Evolutionary conservation across 2,329 filamentous ascomycete species (phyloP).

Genomic region (Kalaharituber pfeilii): DNA sequence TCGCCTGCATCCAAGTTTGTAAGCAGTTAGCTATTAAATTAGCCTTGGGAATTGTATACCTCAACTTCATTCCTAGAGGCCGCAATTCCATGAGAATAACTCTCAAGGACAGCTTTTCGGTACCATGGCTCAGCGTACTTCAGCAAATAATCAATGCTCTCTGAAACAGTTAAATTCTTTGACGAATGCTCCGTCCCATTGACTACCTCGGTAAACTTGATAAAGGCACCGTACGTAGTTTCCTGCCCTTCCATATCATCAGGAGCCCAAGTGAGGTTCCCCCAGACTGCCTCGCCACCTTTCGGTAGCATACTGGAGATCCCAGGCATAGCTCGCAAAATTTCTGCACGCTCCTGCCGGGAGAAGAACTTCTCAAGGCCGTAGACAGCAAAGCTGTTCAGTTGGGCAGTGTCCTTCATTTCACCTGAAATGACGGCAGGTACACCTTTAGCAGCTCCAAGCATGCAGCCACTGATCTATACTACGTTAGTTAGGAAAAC

Average conservation of each 20-base stretch:
- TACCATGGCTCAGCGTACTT: constrained; percentile 77
- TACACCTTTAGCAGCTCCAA: constrained; percentile 79
- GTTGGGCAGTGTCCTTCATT: constrained; percentile 94
- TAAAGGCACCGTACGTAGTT: constrained; percentile 57
- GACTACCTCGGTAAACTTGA: constrained; percentile 59
- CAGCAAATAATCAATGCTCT: constrained; percentile 62
- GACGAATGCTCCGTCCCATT: constrained; percentile 34
- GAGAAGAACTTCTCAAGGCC: constrained; percentile 90
- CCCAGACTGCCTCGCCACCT: constrained; percentile 89
- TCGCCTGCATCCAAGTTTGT: constrained; percentile 27
- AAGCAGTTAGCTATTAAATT: not conserved
- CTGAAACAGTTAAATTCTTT: constrained; percentile 62
- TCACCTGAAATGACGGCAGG: constrained; percentile 85
- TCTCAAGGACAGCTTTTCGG: constrained; percentile 47
- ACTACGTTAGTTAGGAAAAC: not conserved
- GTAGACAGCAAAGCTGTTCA: constrained; percentile 69
- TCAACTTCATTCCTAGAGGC: constrained; percentile 65
- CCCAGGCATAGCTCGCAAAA: constrained; percentile 93
- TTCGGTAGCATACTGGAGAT: constrained; percentile 90
- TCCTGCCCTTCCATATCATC: constrained; percentile 64
- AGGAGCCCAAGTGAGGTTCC: constrained; percentile 68
- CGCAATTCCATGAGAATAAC: constrained; percentile 80
- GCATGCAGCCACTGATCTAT: constrained; percentile 80
- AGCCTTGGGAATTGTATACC: constrained; percentile 24
- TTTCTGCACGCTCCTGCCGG: constrained; percentile 74